Conservation (phyloP, 2,329 filamentous ascomycete genomes). For the Aureobasidium sp. region DNA sequence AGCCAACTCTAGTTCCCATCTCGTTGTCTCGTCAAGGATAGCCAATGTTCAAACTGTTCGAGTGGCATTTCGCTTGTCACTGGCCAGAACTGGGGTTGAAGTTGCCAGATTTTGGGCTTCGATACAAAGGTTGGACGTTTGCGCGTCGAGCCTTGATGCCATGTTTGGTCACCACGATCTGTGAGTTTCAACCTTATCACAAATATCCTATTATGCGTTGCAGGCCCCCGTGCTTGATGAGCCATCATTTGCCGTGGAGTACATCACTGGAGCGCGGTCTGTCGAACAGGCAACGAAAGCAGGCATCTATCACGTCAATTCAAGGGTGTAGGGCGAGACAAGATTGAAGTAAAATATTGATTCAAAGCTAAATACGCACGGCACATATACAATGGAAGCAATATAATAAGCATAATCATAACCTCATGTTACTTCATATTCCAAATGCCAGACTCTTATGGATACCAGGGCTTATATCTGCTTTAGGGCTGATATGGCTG, state of each 20-base stretch:
- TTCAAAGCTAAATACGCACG: neutral
- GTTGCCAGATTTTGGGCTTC: neutral
- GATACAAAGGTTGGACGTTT: neutral
- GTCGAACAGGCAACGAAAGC: neutral
- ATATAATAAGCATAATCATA: neutral
- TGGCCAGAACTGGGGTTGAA: neutral
- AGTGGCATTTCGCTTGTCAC: neutral
- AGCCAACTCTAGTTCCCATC: neutral
- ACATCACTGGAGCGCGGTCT: neutral
- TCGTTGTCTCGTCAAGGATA: neutral
- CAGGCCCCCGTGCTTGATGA: neutral
- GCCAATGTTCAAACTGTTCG: neutral
- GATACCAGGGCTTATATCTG: neutral
- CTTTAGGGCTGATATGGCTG: neutral
- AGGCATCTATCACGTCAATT: neutral
- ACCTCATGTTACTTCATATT: neutral
- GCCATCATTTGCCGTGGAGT: no score
- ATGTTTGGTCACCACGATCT: neutral
- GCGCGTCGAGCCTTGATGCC: neutral
- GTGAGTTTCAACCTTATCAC: conserved; percentile 1
- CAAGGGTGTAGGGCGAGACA: neutral
- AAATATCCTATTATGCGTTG: neutral
- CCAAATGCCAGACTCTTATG: neutral
- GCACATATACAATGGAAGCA: neutral
- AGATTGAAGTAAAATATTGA: neutral